Evolutionary conservation across 148 eudicot genomes (phyloP).

Genomic region (Pharnaceum exiguum): DNA sequence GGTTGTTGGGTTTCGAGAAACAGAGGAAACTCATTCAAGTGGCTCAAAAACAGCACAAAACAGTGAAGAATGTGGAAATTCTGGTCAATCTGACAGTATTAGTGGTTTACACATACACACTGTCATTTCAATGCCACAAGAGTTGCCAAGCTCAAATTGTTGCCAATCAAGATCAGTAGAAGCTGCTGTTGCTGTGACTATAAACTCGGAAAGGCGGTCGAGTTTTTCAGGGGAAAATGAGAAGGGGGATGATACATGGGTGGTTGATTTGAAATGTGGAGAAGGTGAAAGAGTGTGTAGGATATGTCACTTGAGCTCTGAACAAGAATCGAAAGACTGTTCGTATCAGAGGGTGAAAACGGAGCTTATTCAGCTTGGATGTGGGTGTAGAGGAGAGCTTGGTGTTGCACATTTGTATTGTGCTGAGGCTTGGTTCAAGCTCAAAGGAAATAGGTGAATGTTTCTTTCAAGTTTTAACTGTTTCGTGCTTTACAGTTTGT

Average conservation of each 20-base stretch:
- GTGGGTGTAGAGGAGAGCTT: slow-evolving; percentile 76
- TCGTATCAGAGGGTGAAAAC: background rate
- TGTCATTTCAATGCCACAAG: slow-evolving; percentile 1
- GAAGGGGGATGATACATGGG: slow-evolving; percentile 22
- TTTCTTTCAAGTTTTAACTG: background rate
- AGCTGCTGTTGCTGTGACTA: slow-evolving; percentile 6
- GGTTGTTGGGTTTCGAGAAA: slow-evolving; percentile 3
- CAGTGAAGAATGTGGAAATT: background rate
- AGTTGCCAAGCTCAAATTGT: slow-evolving; percentile 8
- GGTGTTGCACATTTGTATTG: slow-evolving; percentile 57
- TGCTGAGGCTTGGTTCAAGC: slow-evolving; percentile 75
- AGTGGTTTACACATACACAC: slow-evolving; percentile 14
- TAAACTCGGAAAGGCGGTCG: slow-evolving; percentile 9
- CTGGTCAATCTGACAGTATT: background rate
- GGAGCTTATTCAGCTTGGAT: slow-evolving; percentile 57
- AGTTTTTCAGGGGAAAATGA: slow-evolving; percentile 8
- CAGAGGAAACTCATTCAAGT: slow-evolving; percentile 4
- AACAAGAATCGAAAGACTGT: slow-evolving; percentile 25
- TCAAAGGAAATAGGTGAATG: slow-evolving; percentile 62
- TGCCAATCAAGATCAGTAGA: background rate
- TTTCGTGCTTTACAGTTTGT: too few relatives aligned
- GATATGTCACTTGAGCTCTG: slow-evolving; percentile 63
- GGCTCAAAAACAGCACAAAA: background rate
- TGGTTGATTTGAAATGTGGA: slow-evolving; percentile 31
- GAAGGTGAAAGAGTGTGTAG: slow-evolving; percentile 51